These are phyloP conservation scores for Suillus brevipes DNA, from an alignment of 768 basidiomycete genomes.

Conservation along the genomic window DNA sequence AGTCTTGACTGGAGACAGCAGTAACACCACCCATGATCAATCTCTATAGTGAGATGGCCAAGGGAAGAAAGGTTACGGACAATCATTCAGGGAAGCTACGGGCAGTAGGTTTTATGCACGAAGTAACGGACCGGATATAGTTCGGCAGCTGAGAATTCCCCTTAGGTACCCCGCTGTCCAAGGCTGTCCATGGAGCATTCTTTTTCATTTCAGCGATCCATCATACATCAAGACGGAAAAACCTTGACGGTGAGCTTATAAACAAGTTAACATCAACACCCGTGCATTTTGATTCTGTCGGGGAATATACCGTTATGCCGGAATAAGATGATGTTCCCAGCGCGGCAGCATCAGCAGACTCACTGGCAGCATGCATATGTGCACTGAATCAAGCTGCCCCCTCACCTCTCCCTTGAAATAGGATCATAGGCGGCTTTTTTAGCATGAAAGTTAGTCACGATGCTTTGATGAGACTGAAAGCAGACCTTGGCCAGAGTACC, in stretches of 20 bases:
- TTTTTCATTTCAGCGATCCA: not conserved
- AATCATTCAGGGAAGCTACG: conserved; percentile 17
- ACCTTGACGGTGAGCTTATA: not conserved
- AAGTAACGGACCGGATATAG: conserved; percentile 10
- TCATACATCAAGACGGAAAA: not conserved
- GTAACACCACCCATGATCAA: conserved; percentile 53
- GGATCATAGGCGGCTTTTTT: not conserved
- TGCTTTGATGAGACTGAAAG: not conserved
- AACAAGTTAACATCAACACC: not conserved
- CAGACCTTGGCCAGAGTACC: not conserved
- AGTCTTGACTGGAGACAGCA: conserved; percentile 28
- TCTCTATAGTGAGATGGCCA: conserved; percentile 2
- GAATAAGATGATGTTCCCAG: not conserved
- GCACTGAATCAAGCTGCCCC: not conserved
- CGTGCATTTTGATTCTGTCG: not conserved
- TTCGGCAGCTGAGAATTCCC: conserved; percentile 18
- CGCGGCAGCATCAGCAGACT: not conserved
- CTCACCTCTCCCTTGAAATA: not conserved
- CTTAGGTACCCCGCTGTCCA: conserved; percentile 21
- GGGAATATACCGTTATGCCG: not conserved
- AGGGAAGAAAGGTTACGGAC: conserved; percentile 19
- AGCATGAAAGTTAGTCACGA: not conserved
- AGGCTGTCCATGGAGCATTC: not conserved
- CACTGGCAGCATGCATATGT: not conserved
- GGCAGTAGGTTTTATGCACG: conserved; percentile 26